These are phyloP conservation scores for Mycena rosella DNA, from an alignment of 768 basidiomycete genomes.

Conservation along the genomic window DNA sequence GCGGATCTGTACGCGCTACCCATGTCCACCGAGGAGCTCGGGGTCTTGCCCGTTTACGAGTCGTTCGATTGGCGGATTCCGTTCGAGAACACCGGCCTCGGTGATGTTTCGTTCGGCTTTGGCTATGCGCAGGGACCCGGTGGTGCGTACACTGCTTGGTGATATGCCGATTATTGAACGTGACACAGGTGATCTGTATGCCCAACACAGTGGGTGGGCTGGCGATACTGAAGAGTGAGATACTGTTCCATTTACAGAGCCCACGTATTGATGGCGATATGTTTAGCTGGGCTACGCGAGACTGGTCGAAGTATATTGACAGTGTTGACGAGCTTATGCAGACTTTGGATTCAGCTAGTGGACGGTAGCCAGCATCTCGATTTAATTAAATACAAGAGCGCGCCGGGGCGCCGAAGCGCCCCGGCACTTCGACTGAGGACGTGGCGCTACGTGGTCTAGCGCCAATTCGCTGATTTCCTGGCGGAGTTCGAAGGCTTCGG, in stretches of 20 bases:
- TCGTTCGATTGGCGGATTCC: conserved; percentile 30
- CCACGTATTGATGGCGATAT: background rate
- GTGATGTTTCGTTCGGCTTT: conserved; percentile 3
- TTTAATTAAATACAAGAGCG: too few relatives aligned
- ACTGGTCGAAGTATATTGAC: conserved; percentile 22
- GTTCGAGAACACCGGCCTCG: background rate
- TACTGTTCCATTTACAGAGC: background rate
- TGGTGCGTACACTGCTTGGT: too few relatives aligned
- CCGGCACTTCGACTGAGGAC: too few relatives aligned
- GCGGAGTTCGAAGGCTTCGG: too few relatives aligned
- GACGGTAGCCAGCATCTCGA: too few relatives aligned
- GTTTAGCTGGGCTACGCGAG: conserved; percentile 27
- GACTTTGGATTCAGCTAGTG: background rate
- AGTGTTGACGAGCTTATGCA: conserved; percentile 14
- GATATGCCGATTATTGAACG: background rate
- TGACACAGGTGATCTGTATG: background rate
- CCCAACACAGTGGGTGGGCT: too few relatives aligned
- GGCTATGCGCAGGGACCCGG: background rate
- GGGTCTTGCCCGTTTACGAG: conserved; percentile 54
- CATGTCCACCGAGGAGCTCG: conserved; percentile 58
- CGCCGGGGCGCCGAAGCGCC: too few relatives aligned
- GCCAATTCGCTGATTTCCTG: too few relatives aligned
- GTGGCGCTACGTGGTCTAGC: too few relatives aligned
- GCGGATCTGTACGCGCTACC: conserved; percentile 48
- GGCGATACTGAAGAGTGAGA: conserved; percentile 15